Base-by-base conservation (phyloP, 768 basidiomycete species). In the Leucocoprinus birnbaumii region DNA sequence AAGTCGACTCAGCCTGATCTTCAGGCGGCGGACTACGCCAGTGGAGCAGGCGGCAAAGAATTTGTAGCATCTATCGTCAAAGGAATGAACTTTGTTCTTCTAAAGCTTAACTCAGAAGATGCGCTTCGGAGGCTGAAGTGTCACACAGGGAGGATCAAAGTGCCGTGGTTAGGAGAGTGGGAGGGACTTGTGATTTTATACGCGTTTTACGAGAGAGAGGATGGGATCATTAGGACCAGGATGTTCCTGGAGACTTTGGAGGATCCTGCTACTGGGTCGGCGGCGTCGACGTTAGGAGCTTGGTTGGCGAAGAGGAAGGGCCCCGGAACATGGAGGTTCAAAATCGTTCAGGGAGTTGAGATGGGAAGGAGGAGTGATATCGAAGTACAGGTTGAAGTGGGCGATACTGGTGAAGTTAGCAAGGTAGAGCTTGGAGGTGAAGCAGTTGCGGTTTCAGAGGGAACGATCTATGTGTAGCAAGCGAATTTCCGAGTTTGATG, bases 231-330 rank as follows among this genome's bases (percentile, higher is more conserved):
- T 2, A 67, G 71, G 42, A 71, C 74, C 8, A 67, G 78, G 31
- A 75, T 78, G 74, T 73, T 78, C 45, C 66, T 66, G 44, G 75
- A 67, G 2, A 44, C 63, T 9, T 37, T 73, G 11, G 77, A 79
- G 55, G 77, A 79, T 56, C 74, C 77, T 1, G 78, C 75, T 3
- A 78, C 77, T 19, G 77, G 78, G 1, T 75, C 75, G 0, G 78
- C 77, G 7, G 76, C 75, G 8, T 73, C 73, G 27, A 73, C 77
- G 31, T 64, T 79, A 9, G 70, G 62, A 7, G 75, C 74, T 27
- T 76, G 68, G 65, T 62, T 78, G 25, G 75, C 65, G 7, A 62
- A 60, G 55, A 64, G 63, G 43, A 72, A 67, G 25, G 75, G 75
- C 2, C 59, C 59, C 3, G 75, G 75, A 1, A 63, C 38, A 14